Conservation (phyloP, 2,329 filamentous ascomycete species). For the Tolypocladium nubicola region DNA sequence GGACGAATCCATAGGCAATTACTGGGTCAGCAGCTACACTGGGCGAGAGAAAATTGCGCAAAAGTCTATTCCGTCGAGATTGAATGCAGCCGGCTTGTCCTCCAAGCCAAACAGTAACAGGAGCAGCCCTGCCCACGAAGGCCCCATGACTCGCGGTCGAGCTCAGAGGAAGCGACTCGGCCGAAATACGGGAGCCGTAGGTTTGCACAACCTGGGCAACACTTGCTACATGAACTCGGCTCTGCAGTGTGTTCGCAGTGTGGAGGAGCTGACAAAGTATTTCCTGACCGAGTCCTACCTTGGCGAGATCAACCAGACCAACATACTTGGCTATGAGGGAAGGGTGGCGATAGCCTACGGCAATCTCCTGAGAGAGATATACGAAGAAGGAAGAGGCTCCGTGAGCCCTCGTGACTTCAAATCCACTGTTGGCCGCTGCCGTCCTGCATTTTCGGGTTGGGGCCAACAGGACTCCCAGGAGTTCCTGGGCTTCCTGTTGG, state of each 20-base stretch:
- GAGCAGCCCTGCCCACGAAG: constrained; percentile 54
- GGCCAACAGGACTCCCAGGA: constrained; percentile 97
- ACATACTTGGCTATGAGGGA: constrained; percentile 77
- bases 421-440: constrained; percentile 66
- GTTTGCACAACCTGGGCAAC: constrained; percentile 84
- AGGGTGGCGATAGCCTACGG: constrained; percentile 80
- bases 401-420: constrained; percentile 78
- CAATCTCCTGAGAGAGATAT: constrained; percentile 65
- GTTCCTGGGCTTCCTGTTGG: constrained; percentile 87
- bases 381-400: constrained; percentile 57
- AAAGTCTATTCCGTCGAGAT: constrained; percentile 24
- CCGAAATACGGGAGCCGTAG: constrained; percentile 64
- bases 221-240: constrained; percentile 99
- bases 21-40: constrained; percentile 43
- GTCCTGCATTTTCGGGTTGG: constrained; percentile 83
- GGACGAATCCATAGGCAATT: constrained; percentile 61
- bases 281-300: constrained; percentile 69
- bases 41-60: constrained; percentile 20
- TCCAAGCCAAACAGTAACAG: constrained; percentile 43
- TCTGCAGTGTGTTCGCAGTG: constrained; percentile 84
- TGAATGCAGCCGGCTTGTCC: constrained; percentile 13
- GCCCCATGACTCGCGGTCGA: constrained; percentile 60
- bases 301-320: constrained; percentile 72
- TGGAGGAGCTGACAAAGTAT: constrained; percentile 87
- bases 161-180: constrained; percentile 59